Conservation (phyloP, 2,329 filamentous ascomycete genomes). For the Stemphylium lycopersici region DNA sequence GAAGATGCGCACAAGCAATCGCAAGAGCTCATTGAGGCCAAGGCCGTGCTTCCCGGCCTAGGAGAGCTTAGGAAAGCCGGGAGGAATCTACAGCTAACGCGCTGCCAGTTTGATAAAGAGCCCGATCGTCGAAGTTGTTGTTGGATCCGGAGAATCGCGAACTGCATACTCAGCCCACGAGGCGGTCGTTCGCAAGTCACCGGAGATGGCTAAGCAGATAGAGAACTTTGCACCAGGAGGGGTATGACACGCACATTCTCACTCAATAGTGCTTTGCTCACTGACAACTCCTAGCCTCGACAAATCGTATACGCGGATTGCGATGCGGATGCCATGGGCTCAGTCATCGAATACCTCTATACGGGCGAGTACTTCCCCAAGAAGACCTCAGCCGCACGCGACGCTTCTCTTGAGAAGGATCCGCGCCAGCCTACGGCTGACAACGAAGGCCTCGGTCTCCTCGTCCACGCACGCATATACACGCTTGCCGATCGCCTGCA, state of each 20-base stretch:
- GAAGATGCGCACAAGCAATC: background rate
- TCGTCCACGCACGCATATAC: constrained; percentile 89
- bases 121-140: constrained; percentile 54
- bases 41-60: too few species aligned
- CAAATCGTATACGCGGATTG: constrained; percentile 72
- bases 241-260: constrained; percentile 53
- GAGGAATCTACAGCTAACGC: constrained; percentile 19
- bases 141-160: constrained; percentile 60
- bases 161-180: constrained; percentile 80
- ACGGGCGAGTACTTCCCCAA: constrained; percentile 84
- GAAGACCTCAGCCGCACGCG: constrained; percentile 63
- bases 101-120: constrained; percentile 54
- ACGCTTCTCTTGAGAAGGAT: constrained; percentile 73
- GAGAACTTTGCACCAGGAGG: constrained; percentile 66
- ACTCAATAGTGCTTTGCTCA: background rate
- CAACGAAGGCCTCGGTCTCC: constrained; percentile 78
- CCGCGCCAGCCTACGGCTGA: constrained; percentile 70
- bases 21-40: too few species aligned
- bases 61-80: background rate
- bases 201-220: constrained; percentile 72
- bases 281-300: constrained; percentile 57
- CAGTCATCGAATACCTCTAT: constrained; percentile 83
- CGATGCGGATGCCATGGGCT: constrained; percentile 75
- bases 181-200: constrained; percentile 73
- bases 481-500: constrained; percentile 83